Evolutionary conservation across 1,139 yeast genomes (phyloP).

Genomic region (Debaryomyces nepalensis): DNA sequence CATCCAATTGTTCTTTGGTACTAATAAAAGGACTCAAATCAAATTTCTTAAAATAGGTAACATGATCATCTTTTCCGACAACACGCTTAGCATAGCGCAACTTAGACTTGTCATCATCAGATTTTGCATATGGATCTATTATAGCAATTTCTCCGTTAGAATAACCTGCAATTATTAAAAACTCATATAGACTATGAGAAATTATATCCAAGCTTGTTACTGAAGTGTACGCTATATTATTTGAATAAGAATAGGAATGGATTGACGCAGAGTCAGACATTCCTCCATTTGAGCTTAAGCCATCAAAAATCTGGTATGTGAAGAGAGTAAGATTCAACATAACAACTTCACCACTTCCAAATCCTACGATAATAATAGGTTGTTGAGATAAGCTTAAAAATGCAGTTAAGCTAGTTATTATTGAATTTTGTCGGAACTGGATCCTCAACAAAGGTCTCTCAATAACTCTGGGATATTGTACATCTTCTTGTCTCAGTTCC

Average conservation of each 20-base stretch:
- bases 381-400: constrained; percentile 26
- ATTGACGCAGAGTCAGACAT: constrained; percentile 18
- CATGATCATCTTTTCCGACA: constrained; percentile 38
- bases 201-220: constrained; percentile 43
- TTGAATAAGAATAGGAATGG: constrained; percentile 12
- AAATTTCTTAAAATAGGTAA: constrained; percentile 45
- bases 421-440: constrained; percentile 29
- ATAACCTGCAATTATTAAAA: constrained; percentile 42
- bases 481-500: constrained; percentile 16
- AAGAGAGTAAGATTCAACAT: constrained; percentile 35
- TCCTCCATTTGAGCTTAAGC: constrained; percentile 23
- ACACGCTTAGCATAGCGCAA: constrained; percentile 31
- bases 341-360: constrained; percentile 41
- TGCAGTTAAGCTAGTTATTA: constrained; percentile 38
- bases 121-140: constrained; percentile 33
- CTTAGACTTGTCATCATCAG: constrained; percentile 16
- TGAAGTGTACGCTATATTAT: constrained; percentile 20
- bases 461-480: constrained; percentile 25
- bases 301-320: constrained; percentile 34
- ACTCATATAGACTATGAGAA: constrained; percentile 35
- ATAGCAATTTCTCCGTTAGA: constrained; percentile 48
- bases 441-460: constrained; percentile 43
- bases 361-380: constrained; percentile 40
- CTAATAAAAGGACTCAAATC: constrained; percentile 38
- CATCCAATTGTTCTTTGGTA: constrained; percentile 12